These are phyloP conservation scores for Aschersonia sp. DNA, from an alignment of 2,329 filamentous ascomycete genomes.

Conservation along the genomic window DNA sequence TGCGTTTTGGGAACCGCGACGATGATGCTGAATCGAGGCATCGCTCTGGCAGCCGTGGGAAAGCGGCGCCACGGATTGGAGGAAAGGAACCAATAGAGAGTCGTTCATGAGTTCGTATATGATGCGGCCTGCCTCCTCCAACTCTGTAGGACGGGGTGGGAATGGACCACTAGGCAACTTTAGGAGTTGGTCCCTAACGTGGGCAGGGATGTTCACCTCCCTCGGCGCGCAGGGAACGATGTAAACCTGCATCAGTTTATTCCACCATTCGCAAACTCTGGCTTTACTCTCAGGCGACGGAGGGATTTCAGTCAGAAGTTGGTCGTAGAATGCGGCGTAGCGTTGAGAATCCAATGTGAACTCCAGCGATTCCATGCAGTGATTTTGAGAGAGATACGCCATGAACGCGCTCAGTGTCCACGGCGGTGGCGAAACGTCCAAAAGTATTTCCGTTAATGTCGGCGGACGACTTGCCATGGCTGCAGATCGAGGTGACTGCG, in stretches of 20 bases:
- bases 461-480: conserved; percentile 32
- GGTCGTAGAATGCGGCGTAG: conserved; percentile 49
- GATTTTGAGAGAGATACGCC: conserved; percentile 91
- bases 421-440: conserved; percentile 71
- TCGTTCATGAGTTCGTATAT: conserved; percentile 97
- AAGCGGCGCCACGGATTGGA: conserved; percentile 46
- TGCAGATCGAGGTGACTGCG: conserved; percentile 17
- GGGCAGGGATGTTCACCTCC: conserved; percentile 80
- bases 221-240: conserved; percentile 72
- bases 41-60: conserved; percentile 20
- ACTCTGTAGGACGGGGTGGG: conserved; percentile 58
- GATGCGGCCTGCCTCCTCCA: conserved; percentile 73
- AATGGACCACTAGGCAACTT: conserved; percentile 34
- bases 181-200: conserved; percentile 70
- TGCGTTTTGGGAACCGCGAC: conserved; percentile 3
- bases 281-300: conserved; percentile 32
- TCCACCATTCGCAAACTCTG: conserved; percentile 71
- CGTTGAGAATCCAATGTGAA: conserved; percentile 90
- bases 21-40: conserved; percentile 22
- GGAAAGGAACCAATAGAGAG: conserved; percentile 81
- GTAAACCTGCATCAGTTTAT: conserved; percentile 77
- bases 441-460: conserved; percentile 73
- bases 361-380: conserved; percentile 90
- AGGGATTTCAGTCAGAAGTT: conserved; percentile 23
- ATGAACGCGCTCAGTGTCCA: conserved; percentile 90